Evolutionary conservation across 2,329 filamentous ascomycete species (phyloP), one percentile per base, ranked within the genome.

Genomic region (Beauveria australis): DNA sequence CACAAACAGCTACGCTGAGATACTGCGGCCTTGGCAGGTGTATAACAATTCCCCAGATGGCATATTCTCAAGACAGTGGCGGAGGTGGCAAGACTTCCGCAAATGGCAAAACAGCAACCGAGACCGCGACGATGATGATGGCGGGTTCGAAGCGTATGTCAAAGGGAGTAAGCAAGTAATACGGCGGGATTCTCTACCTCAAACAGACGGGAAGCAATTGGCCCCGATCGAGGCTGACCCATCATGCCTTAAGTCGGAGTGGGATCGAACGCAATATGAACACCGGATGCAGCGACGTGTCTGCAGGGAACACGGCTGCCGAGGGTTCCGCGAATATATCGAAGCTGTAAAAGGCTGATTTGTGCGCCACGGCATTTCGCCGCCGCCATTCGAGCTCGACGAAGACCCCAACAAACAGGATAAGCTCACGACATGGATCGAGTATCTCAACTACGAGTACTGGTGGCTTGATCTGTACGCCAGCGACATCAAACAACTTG

Each of bases 361-460:
- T 1, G 59, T 60, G 18, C 54, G 62, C 8, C 69, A 75, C 59
- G 65, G 60, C 51, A 70, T 75, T 37, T 22, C 22, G 22, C 66
- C 61, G 0, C 66, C 62, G 43, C 48, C 63, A 16, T 73, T 74
- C 53, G 46, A 71, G 48, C 65, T 75, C 18, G 41, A 68, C 33
- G 47, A 71, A 54, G 68, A 73, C 61, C 66, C 66, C 1, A 60
- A 49, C 48, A 61, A 66, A 6, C 69, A 75, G 56, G 69, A 72
- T 49, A 65, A 68, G 60, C 61, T 74, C 28, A 68, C 69, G 33
- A 74, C 68, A 22, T 75, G 72, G 73, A 72, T 74, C 53, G 74
- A 76, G 61, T 76, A 72, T 63, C 67, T 75, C 30, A 65, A 63
- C 53, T 75, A 62, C 59, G 65, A 70, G 60, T 66, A 67, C 52